Evolutionary conservation across 2,329 filamentous ascomycete genomes (phyloP), one percentile per base, ranked within the genome.

Genomic region (Mollisiaceae sp.): DNA sequence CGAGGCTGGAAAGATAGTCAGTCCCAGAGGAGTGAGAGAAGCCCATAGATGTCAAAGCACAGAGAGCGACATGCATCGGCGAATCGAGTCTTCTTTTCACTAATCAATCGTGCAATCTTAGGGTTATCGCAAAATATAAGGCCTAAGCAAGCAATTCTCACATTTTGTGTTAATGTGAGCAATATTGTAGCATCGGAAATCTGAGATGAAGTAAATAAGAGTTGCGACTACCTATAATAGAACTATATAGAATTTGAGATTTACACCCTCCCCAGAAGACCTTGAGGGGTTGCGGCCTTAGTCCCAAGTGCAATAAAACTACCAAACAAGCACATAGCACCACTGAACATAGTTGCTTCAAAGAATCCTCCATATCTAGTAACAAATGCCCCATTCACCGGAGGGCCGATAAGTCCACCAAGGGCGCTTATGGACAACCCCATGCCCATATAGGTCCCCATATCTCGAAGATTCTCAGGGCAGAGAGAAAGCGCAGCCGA

Each of bases 391-490:
- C 82, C 82, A 59, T 79, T 81, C 54, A 82, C 75, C 0, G 83
- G 82, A 14, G 81, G 80, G 0, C 82, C 84, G 4, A 84, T 77
- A 39, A 88, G 70, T 4, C 77, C 78, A 0, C 79, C 82, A 38
- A 86, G 59, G 0, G 79, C 78, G 5, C 76, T 74, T 1, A 83
- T 54, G 1, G 78, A 79, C 69, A 84, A 77, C 0, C 80, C 80
- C 75, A 85, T 83, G 18, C 85, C 85, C 68, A 85, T 79, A 56
- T 85, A 83, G 0, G 86, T 85, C 1, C 87, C 41, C 41, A 43
- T 43, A 43, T 43, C 41, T 43, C 41, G 11, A n/a, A n/a, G 6
- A 18, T 43, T n/a, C 6, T 43, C 15, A n/a, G n/a, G 14, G n/a
- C 15, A 6, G 15, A 43, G 6, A 18, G 41, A 43, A 43, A 85